Evolutionary conservation across 2,329 filamentous ascomycete genomes (phyloP).

Genomic region (Beauveria scarabaeidicola): DNA sequence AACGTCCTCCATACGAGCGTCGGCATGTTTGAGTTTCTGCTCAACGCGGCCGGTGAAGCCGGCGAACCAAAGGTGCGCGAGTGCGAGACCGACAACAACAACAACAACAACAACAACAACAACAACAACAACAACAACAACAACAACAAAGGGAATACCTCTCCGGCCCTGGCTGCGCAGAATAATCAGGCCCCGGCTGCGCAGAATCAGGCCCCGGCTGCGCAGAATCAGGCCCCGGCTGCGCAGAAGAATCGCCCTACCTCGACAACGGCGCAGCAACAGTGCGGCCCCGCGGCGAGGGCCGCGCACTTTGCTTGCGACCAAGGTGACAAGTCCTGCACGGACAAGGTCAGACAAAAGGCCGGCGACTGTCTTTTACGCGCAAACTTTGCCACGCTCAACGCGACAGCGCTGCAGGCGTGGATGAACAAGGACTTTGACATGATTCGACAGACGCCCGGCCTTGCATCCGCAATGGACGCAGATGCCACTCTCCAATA

Average conservation of each 20-base stretch:
- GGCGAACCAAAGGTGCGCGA: slow-evolving; percentile 13
- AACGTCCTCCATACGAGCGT: slow-evolving; percentile 37
- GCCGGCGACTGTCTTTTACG: neutral
- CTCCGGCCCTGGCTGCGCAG: too few species aligned
- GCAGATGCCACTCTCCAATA: neutral
- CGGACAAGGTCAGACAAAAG: neutral
- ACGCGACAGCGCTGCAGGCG: neutral
- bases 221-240: neutral
- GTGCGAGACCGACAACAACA: neutral
- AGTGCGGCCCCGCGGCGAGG: neutral
- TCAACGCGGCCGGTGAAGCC: slow-evolving; percentile 20
- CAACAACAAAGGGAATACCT: too few species aligned
- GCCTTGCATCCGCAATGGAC: neutral
- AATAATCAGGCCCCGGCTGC: neutral
- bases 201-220: neutral
- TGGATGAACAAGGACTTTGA: neutral
- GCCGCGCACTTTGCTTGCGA: neutral
- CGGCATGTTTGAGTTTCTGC: slow-evolving; percentile 39
- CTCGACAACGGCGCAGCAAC: neutral
- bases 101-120: neutral
- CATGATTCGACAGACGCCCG: neutral
- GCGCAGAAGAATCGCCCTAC: neutral
- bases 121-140: neutral
- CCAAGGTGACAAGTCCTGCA: neutral
- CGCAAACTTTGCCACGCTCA: neutral